phyloP scores from a whole-genome alignment of 1,139 yeast genomes.

The Diutina scorzettiae region DNA sequence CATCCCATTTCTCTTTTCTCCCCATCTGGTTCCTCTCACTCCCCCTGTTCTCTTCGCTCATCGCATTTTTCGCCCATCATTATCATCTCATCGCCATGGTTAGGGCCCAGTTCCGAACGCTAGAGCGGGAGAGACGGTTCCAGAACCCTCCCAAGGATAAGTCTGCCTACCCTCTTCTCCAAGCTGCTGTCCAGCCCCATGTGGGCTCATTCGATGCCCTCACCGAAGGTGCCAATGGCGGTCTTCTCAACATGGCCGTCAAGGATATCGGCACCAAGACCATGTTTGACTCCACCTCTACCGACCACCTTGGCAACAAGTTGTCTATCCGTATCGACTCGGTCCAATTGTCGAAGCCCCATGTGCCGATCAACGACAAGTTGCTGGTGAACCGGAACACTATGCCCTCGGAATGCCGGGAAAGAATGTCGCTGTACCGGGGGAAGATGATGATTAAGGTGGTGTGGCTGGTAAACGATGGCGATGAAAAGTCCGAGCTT shows the following conservation, averaged over 20 bases:
- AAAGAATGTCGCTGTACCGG: constrained; percentile 68
- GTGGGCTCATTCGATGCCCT: constrained; percentile 93
- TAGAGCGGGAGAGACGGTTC: constrained; percentile 80
- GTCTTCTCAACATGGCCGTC: constrained; percentile 73
- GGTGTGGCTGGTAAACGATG: constrained; percentile 78
- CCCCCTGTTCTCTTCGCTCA: too few species aligned
- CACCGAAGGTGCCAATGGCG: constrained; percentile 79
- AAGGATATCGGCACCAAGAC: constrained; percentile 81
- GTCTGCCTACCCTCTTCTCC: constrained; percentile 68
- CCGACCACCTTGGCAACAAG: constrained; percentile 70
- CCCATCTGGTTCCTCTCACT: too few species aligned
- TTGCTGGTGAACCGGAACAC: constrained; percentile 69
- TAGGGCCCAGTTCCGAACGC: constrained; percentile 61
- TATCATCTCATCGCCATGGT: constrained; percentile 10
- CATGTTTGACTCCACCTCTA: constrained; percentile 68
- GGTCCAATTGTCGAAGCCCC: constrained; percentile 79
- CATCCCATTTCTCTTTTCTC: too few species aligned
- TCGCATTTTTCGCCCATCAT: background rate
- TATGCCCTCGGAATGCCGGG: constrained; percentile 86
- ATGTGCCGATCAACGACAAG: constrained; percentile 63
- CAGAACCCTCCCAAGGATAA: constrained; percentile 82
- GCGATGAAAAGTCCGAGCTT: constrained; percentile 66
- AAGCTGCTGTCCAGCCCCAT: constrained; percentile 89
- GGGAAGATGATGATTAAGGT: constrained; percentile 68
- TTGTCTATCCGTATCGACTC: constrained; percentile 68